Evolutionary conservation across 1,284 basidiomycete species (phyloP), one percentile per base, ranked within the genome.

Genomic region (Rhodotorula sp.): DNA sequence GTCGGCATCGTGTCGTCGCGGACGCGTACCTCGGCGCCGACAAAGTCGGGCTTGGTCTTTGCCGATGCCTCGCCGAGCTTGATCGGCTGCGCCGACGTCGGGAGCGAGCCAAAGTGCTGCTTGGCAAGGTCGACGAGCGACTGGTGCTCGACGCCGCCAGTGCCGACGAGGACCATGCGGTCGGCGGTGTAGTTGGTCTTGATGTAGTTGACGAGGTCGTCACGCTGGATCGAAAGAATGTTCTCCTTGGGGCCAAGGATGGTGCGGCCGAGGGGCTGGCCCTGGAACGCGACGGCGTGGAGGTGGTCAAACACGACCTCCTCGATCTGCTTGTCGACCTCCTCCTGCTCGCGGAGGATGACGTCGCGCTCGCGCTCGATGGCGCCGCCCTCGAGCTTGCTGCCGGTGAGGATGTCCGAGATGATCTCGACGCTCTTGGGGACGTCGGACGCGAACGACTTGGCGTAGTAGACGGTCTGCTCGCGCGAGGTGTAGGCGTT

Each of bases 381-480:
- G 4, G 96, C 95, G 53, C 85, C 79, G 72, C 83, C 84, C 81
- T 99, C 97, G 66, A 99, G 87, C 85, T 96, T 98, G 51, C 94
- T 96, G 85, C 96, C 97, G 83, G 97, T 95, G 62, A 99, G 88
- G 80, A 99, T 99, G 84, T 99, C 96, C 79, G 91, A 91, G 82
- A 99, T 94, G 84, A 99, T 97, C 84, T 97, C 94, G 72, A 99
- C 94, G 44, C 93, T 89, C 71, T 88, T 87, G 46, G 89, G 88
- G 32, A 98, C 92, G 82, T 99, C 97, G 86, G 96, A 91, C 82
- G 91, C 88, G 89, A 99, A 99, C 81, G 92, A 91, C 87, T 98
- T 98, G 81, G 96, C 96, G 82, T 98, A 98, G 86, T 98, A 99
- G 75, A 98, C 95, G 44, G 97, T 99, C 85, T 99, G 96, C 85